Conservation (phyloP, 2,329 filamentous ascomycete genomes). For the Nectriaceae sp. region DNA sequence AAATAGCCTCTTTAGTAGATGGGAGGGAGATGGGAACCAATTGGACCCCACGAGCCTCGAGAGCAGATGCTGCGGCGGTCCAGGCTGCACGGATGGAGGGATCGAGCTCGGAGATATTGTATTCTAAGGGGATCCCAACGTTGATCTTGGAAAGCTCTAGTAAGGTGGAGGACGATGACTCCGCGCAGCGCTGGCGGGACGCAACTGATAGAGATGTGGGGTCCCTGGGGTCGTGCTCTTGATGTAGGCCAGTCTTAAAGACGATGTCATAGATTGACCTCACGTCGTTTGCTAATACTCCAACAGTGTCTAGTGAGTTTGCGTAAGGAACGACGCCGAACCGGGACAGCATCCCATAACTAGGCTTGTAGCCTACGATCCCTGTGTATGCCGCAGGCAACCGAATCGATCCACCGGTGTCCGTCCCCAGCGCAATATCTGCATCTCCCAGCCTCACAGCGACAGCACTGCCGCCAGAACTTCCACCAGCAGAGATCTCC, state of each 20-base stretch:
- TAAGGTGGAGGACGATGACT: slow-evolving; percentile 24
- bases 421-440: slow-evolving; percentile 77
- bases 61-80: slow-evolving; percentile 58
- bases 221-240: slow-evolving; percentile 66
- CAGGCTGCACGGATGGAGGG: slow-evolving; percentile 70
- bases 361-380: slow-evolving; percentile 85
- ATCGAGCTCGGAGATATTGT: slow-evolving; percentile 83
- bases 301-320: slow-evolving; percentile 90
- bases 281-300: slow-evolving; percentile 64
- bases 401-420: slow-evolving; percentile 88
- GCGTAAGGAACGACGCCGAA: slow-evolving; percentile 90
- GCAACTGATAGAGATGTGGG: slow-evolving; percentile 67
- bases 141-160: slow-evolving; percentile 38
- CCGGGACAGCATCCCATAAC: slow-evolving; percentile 83
- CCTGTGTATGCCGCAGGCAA: slow-evolving; percentile 87
- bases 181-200: slow-evolving; percentile 54
- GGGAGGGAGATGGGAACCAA: slow-evolving; percentile 80
- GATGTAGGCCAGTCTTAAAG: slow-evolving; percentile 49
- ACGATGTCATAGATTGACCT: slow-evolving; percentile 53
- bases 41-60: slow-evolving; percentile 67
- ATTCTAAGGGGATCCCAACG: slow-evolving; percentile 69
- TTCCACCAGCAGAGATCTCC: slow-evolving; percentile 74
- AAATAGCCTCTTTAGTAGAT: slow-evolving; percentile 80
- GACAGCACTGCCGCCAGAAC: slow-evolving; percentile 90
- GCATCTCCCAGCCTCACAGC: slow-evolving; percentile 67